A percentile compares a stretch with the other conserved stretches of the same genome.
phyloP scores from a whole-genome alignment of 208 protist genomes.

The Naegleria lovaniensis region DNA sequence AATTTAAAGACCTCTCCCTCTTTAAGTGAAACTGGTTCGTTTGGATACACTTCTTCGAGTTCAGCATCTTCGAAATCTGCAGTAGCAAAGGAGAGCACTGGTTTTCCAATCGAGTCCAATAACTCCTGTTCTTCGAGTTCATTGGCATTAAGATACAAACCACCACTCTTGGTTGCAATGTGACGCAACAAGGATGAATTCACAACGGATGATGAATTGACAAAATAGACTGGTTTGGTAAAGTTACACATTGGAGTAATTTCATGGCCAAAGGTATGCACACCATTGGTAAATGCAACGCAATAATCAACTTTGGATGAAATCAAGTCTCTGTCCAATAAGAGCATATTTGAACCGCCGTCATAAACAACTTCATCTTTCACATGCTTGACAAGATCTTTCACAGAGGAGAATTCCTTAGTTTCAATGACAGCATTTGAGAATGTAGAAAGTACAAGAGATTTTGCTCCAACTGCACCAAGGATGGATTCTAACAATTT shows the following conservation, averaged over 20 bases:
- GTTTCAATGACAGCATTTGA: neutral
- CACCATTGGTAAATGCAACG: conserved; percentile 6
- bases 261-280: neutral
- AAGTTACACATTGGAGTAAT: neutral
- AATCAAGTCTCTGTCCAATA: neutral
- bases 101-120: neutral
- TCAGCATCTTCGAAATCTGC: conserved; percentile 13
- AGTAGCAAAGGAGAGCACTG: neutral
- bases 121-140: neutral
- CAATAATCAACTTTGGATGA: neutral
- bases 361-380: neutral
- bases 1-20: neutral
- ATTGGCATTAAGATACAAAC: neutral
- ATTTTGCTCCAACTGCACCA: neutral
- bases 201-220: neutral
- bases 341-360: neutral
- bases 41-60: conserved; percentile 6
- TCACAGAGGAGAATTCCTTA: neutral
- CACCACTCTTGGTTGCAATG: conserved; percentile 8
- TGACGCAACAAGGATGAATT: neutral
- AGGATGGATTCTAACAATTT: neutral
- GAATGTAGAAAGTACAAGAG: neutral
- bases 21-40: neutral
- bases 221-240: neutral
- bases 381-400: neutral